These are phyloP conservation scores for Stentor roeselii DNA, from an alignment of 73 alveolate genomes.

Conservation along the genomic window DNA sequence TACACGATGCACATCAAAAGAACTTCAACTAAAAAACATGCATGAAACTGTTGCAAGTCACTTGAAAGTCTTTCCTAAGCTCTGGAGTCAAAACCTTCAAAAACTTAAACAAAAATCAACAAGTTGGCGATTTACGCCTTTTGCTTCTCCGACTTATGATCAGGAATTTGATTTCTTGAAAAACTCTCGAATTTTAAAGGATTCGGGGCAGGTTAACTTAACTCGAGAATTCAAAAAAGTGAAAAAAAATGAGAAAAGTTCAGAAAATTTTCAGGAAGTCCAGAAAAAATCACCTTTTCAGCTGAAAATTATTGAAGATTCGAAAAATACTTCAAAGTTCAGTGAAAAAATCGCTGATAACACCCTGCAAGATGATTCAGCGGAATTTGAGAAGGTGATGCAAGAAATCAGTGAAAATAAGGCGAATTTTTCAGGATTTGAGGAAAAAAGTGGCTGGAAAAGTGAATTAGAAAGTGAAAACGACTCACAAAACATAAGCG, in stretches of 20 bases:
- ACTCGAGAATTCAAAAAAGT: neutral
- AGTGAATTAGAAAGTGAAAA: neutral
- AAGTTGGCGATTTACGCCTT: neutral
- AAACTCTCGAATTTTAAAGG: no score
- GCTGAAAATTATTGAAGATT: no score
- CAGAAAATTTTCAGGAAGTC: no score
- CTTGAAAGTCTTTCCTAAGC: neutral
- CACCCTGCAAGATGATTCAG: neutral
- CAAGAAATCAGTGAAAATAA: neutral
- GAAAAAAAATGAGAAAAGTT: no score
- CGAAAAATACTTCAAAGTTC: no score
- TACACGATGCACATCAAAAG: neutral
- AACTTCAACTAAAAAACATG: neutral
- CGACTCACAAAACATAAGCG: neutral
- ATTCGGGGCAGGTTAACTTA: no score
- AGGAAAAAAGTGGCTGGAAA: conserved; percentile 4
- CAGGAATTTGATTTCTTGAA: neutral
- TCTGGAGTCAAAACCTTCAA: neutral
- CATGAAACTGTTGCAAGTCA: neutral
- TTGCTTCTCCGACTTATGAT: neutral
- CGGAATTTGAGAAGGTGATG: neutral
- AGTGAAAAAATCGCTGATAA: no score
- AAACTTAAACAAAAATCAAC: neutral
- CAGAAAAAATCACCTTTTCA: no score
- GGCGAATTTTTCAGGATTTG: neutral